A percentile compares a stretch with the other conserved stretches of the same genome.
Evolutionary conservation across 2,329 filamentous ascomycete genomes (phyloP).

Genomic region (Macrophomina pseudophaseolina): DNA sequence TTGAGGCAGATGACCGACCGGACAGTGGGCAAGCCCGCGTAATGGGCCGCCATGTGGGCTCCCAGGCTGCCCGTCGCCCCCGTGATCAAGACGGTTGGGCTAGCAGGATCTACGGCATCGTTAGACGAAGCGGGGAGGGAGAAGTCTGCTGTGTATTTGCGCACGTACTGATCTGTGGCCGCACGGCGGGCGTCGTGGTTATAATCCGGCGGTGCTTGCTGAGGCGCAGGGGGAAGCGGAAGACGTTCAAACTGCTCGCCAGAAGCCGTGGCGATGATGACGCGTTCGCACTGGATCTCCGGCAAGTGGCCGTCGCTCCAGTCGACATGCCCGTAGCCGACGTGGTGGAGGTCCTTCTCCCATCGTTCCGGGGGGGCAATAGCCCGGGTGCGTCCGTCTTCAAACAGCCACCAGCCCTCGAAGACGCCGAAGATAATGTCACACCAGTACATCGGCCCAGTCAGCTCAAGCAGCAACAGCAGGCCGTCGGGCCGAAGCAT

Average conservation of each 20-base stretch:
- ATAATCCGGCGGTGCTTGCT: background rate
- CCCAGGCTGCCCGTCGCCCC: slow-evolving; percentile 50
- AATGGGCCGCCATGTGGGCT: slow-evolving; percentile 40
- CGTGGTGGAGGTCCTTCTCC: slow-evolving; percentile 31
- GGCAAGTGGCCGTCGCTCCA: slow-evolving; percentile 34
- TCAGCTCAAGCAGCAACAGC: slow-evolving; percentile 41
- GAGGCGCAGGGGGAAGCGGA: background rate
- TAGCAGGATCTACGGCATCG: background rate
- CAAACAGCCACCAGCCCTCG: slow-evolving; percentile 49
- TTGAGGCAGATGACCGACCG: slow-evolving; percentile 55
- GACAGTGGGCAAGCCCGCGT: slow-evolving; percentile 38
- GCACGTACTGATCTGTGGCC: slow-evolving; percentile 4
- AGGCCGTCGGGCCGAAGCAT: slow-evolving; percentile 38
- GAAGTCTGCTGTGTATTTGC: background rate
- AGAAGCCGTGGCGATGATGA: slow-evolving; percentile 25
- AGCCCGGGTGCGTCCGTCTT: slow-evolving; percentile 39
- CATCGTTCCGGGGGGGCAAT: slow-evolving; percentile 30
- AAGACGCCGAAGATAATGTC: slow-evolving; percentile 47
- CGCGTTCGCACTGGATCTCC: slow-evolving; percentile 26
- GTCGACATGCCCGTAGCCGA: slow-evolving; percentile 33
- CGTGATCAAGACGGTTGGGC: slow-evolving; percentile 44
- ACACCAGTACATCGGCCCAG: slow-evolving; percentile 36
- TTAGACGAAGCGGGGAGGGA: background rate
- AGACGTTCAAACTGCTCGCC: background rate
- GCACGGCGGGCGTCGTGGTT: slow-evolving; percentile 6